Evolutionary conservation across 1,284 basidiomycete genomes (phyloP), one percentile per base, ranked within the genome.

Genomic region (Fistulinella cinereoalba): DNA sequence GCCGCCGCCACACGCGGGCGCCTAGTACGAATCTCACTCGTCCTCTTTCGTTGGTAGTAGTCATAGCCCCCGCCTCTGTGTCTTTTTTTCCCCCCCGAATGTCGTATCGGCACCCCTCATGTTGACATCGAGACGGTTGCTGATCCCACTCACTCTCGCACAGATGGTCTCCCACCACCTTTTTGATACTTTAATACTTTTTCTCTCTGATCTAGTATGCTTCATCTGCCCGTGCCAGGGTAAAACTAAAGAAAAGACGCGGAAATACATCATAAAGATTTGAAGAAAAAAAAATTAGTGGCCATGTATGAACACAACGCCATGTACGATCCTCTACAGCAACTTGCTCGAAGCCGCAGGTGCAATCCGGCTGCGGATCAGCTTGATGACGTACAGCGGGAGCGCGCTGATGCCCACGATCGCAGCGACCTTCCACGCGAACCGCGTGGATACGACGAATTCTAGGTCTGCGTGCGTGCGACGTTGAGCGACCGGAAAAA

Each of bases 311-410:
- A 4, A 8, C 25, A 55, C 55, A 39, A 41, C 50, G 49, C 32
- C 47, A 46, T 31, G 12, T n/a, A 6, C 34, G 12, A 19, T 6
- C 22, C 8, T 28, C 46, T 83, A 88, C 58, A 86, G 65, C 64
- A 96, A 71, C 72, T 99, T 99, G 67, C 90, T 93, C 58, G 95
- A 97, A 43, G 89, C 90, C 28, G 96, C 94, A 28, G 97, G 97
- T 21, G 93, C 88, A 52, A 98, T 76, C 62, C 89, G 80, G 69
- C 84, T 85, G 58, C 87, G 83, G 49, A 97, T 82, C 49, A 89
- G 71, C 69, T 97, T 97, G 74, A 96, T 85, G 53, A 97, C 77
- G 61, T 89, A 97, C 37, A 99, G 71, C 1, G 97, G 97, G 51
- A 97, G 75, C 23, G 92, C 88, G 58, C 93, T 93, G 61, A 99